Conservation (phyloP, 495 filamentous ascomycete genomes). For the Podospora didyma region DNA sequence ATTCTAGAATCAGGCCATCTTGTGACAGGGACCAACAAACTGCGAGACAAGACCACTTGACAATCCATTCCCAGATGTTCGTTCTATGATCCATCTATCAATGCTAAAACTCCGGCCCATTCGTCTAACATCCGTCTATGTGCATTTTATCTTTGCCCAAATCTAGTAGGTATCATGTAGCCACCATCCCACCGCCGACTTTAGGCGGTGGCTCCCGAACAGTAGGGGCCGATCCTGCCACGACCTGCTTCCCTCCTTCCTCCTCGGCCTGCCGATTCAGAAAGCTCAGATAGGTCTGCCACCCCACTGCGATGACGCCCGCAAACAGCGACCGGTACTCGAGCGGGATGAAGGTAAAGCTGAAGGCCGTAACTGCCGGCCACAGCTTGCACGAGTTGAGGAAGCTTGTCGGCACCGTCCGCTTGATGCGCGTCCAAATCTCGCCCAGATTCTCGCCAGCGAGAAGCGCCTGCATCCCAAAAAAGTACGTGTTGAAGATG, state of each 20-base stretch:
- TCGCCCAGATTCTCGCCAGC: slow-evolving; percentile 55
- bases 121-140: no score
- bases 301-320: slow-evolving; percentile 73
- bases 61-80: no score
- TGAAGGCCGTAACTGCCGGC: slow-evolving; percentile 85
- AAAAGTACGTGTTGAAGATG: slow-evolving; percentile 88
- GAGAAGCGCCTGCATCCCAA: slow-evolving; percentile 71
- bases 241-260: neutral
- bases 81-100: no score
- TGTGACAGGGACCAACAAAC: no score
- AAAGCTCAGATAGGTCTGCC: slow-evolving; percentile 86
- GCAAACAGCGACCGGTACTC: slow-evolving; percentile 78
- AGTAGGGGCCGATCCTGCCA: neutral
- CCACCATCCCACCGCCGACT: neutral
- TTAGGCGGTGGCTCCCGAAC: neutral
- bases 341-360: slow-evolving; percentile 74
- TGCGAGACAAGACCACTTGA: no score
- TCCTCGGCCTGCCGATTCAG: slow-evolving; percentile 71
- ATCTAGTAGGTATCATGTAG: no score
- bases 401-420: slow-evolving; percentile 72
- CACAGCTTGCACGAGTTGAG: slow-evolving; percentile 83
- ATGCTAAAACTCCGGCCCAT: no score
- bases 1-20: no score
- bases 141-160: no score
- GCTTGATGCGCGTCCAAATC: slow-evolving; percentile 63